These are phyloP conservation scores for Paxillus rubicundulus DNA, from an alignment of 768 basidiomycete genomes.

Conservation along the genomic window DNA sequence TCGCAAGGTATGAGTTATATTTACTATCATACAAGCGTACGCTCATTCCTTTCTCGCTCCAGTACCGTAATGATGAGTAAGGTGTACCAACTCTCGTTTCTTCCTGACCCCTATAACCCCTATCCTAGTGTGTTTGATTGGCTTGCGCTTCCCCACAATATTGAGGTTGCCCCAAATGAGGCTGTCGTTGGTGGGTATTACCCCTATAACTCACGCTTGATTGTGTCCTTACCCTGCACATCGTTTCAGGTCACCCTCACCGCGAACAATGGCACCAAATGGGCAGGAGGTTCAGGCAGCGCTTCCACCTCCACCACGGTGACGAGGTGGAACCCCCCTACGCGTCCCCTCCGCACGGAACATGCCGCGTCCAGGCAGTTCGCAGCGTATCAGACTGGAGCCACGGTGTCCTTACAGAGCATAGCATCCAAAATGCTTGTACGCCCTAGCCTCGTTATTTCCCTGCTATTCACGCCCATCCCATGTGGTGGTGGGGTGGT, in stretches of 20 bases:
- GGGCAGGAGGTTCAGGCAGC: constrained; percentile 60
- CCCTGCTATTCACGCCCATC: background rate
- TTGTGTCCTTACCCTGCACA: background rate
- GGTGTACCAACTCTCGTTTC: constrained; percentile 19
- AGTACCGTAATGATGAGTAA: constrained; percentile 44
- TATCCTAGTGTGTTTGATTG: constrained; percentile 49
- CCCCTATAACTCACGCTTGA: background rate
- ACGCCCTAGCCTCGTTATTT: constrained; percentile 30
- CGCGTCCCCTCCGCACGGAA: constrained; percentile 42
- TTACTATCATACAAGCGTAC: background rate
- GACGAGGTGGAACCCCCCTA: constrained; percentile 43
- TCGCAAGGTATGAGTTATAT: constrained; percentile 52
- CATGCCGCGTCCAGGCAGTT: constrained; percentile 74
- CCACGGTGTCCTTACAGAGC: constrained; percentile 86
- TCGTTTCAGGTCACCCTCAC: constrained; percentile 59
- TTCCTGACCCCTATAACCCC: constrained; percentile 2
- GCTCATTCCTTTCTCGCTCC: constrained; percentile 16
- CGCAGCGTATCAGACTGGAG: constrained; percentile 93
- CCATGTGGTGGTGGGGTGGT: background rate
- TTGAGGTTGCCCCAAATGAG: constrained; percentile 60
- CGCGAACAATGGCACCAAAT: constrained; percentile 56
- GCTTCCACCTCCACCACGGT: constrained; percentile 52
- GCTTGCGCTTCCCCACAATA: constrained; percentile 79
- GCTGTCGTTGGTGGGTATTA: constrained; percentile 52
- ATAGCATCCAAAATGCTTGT: constrained; percentile 94